Evolutionary conservation across 805 yeast genomes (phyloP).

Genomic region (Candida silvatica): DNA sequence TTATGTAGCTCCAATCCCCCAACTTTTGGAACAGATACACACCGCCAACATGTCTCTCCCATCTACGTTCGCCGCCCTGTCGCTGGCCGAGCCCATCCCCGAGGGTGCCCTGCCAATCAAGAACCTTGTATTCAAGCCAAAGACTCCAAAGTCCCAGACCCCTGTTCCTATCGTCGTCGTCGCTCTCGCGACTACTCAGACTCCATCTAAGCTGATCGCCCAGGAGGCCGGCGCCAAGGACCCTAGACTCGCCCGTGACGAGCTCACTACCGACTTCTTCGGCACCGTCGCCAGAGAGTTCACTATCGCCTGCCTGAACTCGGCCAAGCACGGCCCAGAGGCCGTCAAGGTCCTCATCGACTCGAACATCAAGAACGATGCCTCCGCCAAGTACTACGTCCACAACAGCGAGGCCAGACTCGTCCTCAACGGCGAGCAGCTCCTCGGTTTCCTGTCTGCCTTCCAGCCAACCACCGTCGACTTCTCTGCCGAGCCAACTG

Average conservation of each 20-base stretch:
- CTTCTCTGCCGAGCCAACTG: slow-evolving; percentile 35
- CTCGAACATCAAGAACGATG: slow-evolving; percentile 34
- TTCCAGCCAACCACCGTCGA: slow-evolving; percentile 49
- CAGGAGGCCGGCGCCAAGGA: slow-evolving; percentile 65
- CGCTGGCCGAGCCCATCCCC: slow-evolving; percentile 45
- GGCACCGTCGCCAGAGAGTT: slow-evolving; percentile 51
- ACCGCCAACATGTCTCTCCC: slow-evolving; percentile 48
- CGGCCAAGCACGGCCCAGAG: slow-evolving; percentile 36
- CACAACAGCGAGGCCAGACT: slow-evolving; percentile 47
- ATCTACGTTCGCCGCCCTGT: slow-evolving; percentile 57
- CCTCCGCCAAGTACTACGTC: slow-evolving; percentile 30
- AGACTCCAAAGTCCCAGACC: slow-evolving; percentile 72
- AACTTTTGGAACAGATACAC: too few species aligned
- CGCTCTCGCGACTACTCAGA: slow-evolving; percentile 62
- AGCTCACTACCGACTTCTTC: slow-evolving; percentile 59
- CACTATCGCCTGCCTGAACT: slow-evolving; percentile 41
- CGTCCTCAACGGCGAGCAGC: slow-evolving; percentile 35
- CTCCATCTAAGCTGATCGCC: slow-evolving; percentile 62
- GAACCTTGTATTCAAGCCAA: slow-evolving; percentile 82
- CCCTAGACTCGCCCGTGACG: slow-evolving; percentile 83
- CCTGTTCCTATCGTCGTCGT: slow-evolving; percentile 77
- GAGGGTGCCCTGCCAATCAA: slow-evolving; percentile 52
- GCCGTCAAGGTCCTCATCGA: slow-evolving; percentile 57
- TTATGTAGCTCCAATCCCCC: too few species aligned
- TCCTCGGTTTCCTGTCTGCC: slow-evolving; percentile 40